phyloP scores from a whole-genome alignment of 768 basidiomycete species.

The Sporobolomyces pararoseus region DNA sequence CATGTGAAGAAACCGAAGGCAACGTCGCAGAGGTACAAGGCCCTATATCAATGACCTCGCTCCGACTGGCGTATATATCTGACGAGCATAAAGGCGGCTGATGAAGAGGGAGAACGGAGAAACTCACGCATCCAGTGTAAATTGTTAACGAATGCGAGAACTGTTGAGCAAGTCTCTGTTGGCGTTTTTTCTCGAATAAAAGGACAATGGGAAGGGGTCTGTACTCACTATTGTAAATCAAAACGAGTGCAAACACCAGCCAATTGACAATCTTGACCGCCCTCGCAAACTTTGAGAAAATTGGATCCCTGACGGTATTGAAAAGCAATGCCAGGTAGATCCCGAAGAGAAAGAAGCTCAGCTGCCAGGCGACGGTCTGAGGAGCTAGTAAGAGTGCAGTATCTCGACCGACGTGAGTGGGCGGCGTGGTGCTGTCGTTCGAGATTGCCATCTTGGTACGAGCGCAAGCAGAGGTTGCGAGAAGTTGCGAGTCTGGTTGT shows the following conservation, averaged over 20 bases:
- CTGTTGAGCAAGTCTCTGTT: neutral
- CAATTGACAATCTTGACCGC: neutral
- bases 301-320: too few species aligned
- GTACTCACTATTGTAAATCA: neutral
- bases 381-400: conserved; percentile 1
- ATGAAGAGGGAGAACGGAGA: too few species aligned
- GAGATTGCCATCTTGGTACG: too few species aligned
- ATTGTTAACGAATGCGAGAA: conserved; percentile 3
- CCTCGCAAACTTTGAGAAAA: neutral
- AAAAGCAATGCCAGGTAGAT: neutral
- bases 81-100: too few species aligned
- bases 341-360: neutral
- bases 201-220: too few species aligned
- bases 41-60: too few species aligned
- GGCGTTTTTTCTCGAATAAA: too few species aligned
- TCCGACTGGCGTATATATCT: too few species aligned
- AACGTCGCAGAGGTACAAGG: too few species aligned
- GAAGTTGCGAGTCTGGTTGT: too few species aligned
- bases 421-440: too few species aligned
- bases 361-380: neutral
- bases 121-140: neutral
- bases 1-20: neutral
- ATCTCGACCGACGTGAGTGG: neutral
- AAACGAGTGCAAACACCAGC: neutral
- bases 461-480: too few species aligned